Percentiles rank a stretch among this genome's conserved stretches.
Evolutionary conservation across 768 basidiomycete species (phyloP).

Genomic region (Megacollybia marginata): DNA sequence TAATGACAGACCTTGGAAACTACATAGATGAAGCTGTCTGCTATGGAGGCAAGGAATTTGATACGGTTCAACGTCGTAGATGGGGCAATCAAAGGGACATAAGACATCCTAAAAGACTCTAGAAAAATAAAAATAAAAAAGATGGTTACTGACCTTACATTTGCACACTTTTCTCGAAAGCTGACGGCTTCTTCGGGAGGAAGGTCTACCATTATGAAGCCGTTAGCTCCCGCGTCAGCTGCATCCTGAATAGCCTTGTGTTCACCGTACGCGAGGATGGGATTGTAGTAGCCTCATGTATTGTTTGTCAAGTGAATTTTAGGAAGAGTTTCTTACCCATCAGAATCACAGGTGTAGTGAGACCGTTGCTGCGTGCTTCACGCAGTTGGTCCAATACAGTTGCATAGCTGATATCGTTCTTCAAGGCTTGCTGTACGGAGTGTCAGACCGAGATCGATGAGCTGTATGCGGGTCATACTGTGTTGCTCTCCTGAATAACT

Average conservation of each 20-base stretch:
- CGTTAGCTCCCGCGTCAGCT: conserved; percentile 85
- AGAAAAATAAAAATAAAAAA: neutral
- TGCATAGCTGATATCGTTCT: conserved; percentile 71
- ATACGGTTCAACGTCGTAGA: conserved; percentile 86
- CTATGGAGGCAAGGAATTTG: conserved; percentile 85
- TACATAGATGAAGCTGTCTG: conserved; percentile 96
- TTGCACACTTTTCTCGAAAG: conserved; percentile 85
- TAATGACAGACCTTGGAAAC: conserved; percentile 74
- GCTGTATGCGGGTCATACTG: conserved; percentile 44
- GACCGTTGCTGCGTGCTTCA: conserved; percentile 75
- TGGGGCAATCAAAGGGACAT: conserved; percentile 92
- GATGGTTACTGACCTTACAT: conserved; percentile 53
- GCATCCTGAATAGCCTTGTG: conserved; percentile 91
- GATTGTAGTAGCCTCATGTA: conserved; percentile 89
- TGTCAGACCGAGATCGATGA: neutral
- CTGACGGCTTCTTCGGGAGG: conserved; percentile 93
- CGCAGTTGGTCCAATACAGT: conserved; percentile 67
- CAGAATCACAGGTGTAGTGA: conserved; percentile 81
- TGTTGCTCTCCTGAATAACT: conserved; percentile 88
- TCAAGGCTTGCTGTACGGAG: conserved; percentile 64
- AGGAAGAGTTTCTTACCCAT: conserved; percentile 59
- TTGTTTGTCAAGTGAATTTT: too few relatives aligned
- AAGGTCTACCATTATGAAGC: conserved; percentile 95
- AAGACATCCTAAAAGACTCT: conserved; percentile 66
- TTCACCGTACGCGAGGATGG: conserved; percentile 91